Conservation (phyloP, 78 protist species). For the Emiliania huxleyi region DNA sequence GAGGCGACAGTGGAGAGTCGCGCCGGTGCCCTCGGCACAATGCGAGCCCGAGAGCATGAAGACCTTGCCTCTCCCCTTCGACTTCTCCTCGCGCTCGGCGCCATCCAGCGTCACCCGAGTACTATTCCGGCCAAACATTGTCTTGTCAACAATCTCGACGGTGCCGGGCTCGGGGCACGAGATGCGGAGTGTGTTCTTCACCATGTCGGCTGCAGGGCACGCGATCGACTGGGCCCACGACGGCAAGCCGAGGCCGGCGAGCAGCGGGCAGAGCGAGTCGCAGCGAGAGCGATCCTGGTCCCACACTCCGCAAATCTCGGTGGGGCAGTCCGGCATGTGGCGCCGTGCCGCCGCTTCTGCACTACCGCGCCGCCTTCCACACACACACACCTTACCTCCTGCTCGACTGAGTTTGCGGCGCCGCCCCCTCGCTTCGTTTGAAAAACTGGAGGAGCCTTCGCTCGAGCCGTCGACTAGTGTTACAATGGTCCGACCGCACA, state of each 20-base stretch:
- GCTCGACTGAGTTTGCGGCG: too few relatives aligned
- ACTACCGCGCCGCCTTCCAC: too few relatives aligned
- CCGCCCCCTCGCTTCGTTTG: too few relatives aligned
- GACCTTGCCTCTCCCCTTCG: neutral
- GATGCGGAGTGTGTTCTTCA: neutral
- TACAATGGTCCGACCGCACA: too few relatives aligned
- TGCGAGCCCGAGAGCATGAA: neutral
- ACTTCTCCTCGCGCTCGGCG: neutral
- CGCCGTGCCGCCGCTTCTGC: too few relatives aligned
- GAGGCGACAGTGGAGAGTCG: neutral
- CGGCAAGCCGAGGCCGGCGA: neutral
- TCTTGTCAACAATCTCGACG: neutral
- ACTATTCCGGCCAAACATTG: neutral
- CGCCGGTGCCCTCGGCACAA: neutral
- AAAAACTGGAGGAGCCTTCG: too few relatives aligned
- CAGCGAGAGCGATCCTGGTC: neutral
- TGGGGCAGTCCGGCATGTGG: too few relatives aligned
- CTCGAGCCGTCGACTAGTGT: too few relatives aligned
- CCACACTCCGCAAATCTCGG: neutral
- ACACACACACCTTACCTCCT: too few relatives aligned
- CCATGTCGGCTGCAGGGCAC: neutral
- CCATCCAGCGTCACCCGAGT: neutral
- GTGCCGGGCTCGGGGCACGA: neutral
- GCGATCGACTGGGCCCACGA: neutral
- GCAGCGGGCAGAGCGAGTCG: neutral